Evolutionary conservation across 306 rosid species (phyloP), one percentile per base, ranked within the genome.

Genomic region (Pterocarpus macrocarpus): DNA sequence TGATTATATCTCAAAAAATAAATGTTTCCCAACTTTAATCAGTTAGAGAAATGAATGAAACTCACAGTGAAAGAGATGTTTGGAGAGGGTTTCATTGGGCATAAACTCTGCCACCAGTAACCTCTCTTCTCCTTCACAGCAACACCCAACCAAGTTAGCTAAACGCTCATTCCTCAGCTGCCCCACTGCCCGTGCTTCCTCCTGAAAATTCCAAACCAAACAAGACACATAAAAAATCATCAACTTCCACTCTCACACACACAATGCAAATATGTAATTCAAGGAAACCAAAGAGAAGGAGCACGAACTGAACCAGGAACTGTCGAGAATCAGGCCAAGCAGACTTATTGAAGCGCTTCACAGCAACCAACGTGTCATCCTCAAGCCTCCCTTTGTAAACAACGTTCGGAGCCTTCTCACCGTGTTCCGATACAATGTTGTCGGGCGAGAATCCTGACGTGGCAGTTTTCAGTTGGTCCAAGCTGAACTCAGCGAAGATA

Each of bases 241-340:
- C 59, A 57, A 45, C 45, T 41, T 44, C 63, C 17, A 53, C 80
- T 64, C 15, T 30, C 64, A 58, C 1, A 56, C 12, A 64, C 3
- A 53, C 32, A 52, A 22, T 22, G 28, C 28, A 22, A 22, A 22
- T 22, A 22, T 22, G 28, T 1, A 22, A 22, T 22, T 22, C 28
- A 22, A 22, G 28, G 28, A 22, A 22, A 22, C 28, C 28, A 22
- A 22, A 22, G 28, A 22, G 28, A 22, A 62, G 49, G 63, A 82
- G 63, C 69, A 75, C 88, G 2, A 66, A 90, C 97, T 57, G 3
- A 66, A 90, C 97, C 39, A 92, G 72, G 87, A 92, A 92, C 83
- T 90, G 97, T 73, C 93, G 86, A 77, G 97, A 81, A 84, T 92
- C 95, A 0, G 97, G 97, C 97, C 97, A 92, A 69, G 97, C 95